Conservation (phyloP, 148 eudicot genomes). For the Talinum fruticosum region DNA sequence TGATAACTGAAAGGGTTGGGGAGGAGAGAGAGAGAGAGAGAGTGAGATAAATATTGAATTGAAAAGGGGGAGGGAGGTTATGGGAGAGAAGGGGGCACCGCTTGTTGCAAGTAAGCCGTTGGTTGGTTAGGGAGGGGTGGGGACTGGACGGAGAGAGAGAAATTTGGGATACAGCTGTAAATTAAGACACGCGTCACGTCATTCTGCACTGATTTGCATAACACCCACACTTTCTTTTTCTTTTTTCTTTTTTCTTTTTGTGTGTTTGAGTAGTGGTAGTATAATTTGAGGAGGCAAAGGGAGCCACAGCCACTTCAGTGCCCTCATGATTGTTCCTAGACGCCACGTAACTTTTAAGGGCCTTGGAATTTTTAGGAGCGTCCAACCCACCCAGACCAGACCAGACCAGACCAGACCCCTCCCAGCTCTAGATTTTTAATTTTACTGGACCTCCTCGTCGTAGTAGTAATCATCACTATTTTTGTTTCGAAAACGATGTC, state of each 20-base stretch:
- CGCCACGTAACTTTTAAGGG: conserved; percentile 27
- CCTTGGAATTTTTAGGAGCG: conserved; percentile 13
- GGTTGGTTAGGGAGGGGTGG: conserved; percentile 33
- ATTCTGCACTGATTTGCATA: conserved; percentile 27
- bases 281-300: not conserved
- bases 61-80: conserved; percentile 18
- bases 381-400: not conserved
- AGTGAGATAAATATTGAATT: conserved; percentile 4
- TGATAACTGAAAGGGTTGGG: not conserved
- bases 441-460: not conserved
- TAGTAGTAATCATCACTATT: not conserved
- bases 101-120: conserved; percentile 47
- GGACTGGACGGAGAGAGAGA: conserved; percentile 25
- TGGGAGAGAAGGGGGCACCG: conserved; percentile 40
- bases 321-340: conserved; percentile 20
- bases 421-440: not conserved
- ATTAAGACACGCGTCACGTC: conserved; percentile 58
- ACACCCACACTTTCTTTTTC: not conserved
- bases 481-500: not conserved
- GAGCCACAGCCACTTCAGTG: conserved; percentile 4
- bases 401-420: no score
- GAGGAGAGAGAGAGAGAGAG: not conserved
- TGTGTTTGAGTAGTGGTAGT: no score
- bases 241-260: not conserved
- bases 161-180: conserved; percentile 69